Conservation (phyloP, 192 early-diverging fungal species). For the Linnemannia elongata region DNA sequence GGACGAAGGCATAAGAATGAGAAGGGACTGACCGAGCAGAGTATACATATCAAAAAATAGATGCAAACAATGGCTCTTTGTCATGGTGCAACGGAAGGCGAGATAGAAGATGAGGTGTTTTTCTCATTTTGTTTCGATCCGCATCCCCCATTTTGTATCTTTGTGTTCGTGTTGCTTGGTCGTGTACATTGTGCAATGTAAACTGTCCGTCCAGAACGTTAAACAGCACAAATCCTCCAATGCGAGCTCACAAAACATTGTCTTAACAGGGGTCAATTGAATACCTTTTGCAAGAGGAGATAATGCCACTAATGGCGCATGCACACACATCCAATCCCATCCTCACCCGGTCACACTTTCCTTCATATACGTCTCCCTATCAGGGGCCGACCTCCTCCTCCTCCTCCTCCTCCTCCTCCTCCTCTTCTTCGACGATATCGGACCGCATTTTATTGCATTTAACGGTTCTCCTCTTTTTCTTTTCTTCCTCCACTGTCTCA, state of each 20-base stretch:
- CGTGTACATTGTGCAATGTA: too few species aligned
- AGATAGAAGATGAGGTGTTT: slow-evolving; percentile 2
- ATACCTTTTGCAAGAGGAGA: neutral
- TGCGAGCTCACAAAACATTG: neutral
- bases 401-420: neutral
- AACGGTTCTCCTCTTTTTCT: neutral
- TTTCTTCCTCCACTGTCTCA: neutral
- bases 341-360: neutral
- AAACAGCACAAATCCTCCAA: neutral
- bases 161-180: neutral
- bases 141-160: neutral
- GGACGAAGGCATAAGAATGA: neutral
- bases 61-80: neutral
- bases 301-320: neutral
- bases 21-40: neutral
- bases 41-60: neutral
- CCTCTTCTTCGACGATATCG: neutral
- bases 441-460: neutral
- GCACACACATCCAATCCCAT: neutral
- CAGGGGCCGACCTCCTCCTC: neutral
- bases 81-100: neutral
- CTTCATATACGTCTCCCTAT: neutral
- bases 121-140: neutral
- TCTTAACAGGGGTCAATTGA: neutral
- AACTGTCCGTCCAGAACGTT: neutral